Conservation (phyloP, 202 grass and related monocot species). For the Zizania palustris region DNA sequence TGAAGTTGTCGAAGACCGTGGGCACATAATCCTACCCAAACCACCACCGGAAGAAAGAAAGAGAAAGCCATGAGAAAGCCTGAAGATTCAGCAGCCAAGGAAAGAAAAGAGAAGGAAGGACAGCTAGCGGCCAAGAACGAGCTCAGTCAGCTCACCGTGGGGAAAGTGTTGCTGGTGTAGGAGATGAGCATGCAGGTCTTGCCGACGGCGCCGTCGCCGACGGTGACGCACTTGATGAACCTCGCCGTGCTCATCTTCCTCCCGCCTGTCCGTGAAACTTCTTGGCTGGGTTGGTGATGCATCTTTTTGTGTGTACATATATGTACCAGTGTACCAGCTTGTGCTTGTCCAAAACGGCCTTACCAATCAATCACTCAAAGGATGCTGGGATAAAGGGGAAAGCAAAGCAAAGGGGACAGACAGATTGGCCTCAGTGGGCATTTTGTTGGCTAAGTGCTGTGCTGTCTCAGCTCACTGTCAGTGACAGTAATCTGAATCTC, state of each 20-base stretch:
- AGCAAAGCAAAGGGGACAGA: conserved; percentile 23
- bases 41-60: neutral
- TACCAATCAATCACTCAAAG: conserved; percentile 54
- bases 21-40: conserved; percentile 44
- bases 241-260: conserved; percentile 72
- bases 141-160: conserved; percentile 51
- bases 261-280: neutral
- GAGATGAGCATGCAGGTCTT: conserved; percentile 93
- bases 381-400: conserved; percentile 29
- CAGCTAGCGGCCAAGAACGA: neutral
- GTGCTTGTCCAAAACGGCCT: conserved; percentile 35
- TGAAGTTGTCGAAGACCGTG: no score
- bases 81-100: conserved; percentile 3
- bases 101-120: neutral
- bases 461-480: neutral
- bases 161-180: conserved; percentile 86
- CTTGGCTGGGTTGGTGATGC: neutral
- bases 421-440: conserved; percentile 49
- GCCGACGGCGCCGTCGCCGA: conserved; percentile 77
- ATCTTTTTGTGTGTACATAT: neutral
- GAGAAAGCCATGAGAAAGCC: neutral
- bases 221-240: conserved; percentile 92
- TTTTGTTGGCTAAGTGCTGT: conserved; percentile 46
- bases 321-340: neutral
- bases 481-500: neutral